Conservation (phyloP, 164 flowering plant genomes). For the Pachysandra terminalis region DNA sequence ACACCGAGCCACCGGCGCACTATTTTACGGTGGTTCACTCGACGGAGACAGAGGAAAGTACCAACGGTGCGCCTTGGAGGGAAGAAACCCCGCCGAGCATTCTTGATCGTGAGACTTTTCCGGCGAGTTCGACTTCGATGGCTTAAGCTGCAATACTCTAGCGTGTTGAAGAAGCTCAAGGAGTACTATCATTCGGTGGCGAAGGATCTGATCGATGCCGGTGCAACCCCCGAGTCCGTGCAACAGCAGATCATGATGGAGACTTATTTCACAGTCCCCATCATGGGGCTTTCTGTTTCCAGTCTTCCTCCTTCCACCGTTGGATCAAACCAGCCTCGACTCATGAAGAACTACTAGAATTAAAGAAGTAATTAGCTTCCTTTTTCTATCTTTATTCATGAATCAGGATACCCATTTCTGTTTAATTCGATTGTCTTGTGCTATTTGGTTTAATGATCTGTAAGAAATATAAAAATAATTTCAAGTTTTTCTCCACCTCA, state of each 20-base stretch:
- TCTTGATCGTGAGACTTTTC: slow-evolving; percentile 16
- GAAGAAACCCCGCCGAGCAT: slow-evolving; percentile 44
- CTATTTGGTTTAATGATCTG: no score
- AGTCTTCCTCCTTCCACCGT: background rate
- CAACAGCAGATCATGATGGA: slow-evolving; percentile 41
- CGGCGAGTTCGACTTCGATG: slow-evolving; percentile 26
- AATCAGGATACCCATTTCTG: no score
- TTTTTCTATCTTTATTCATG: no score
- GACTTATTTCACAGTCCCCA: slow-evolving; percentile 37
- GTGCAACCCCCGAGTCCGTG: slow-evolving; percentile 33
- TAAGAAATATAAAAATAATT: no score
- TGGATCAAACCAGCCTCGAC: no score
- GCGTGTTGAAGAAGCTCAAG: slow-evolving; percentile 50
- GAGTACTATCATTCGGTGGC: slow-evolving; percentile 31
- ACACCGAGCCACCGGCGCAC: slow-evolving; percentile 7
- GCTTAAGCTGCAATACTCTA: no score
- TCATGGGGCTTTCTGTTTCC: slow-evolving; percentile 30
- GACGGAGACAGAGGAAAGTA: slow-evolving; percentile 26
- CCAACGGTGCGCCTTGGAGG: no score
- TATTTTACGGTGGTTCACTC: slow-evolving; percentile 14
- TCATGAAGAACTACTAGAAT: no score
- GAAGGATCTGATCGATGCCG: slow-evolving; percentile 42
- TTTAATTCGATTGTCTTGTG: no score
- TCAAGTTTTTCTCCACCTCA: no score
- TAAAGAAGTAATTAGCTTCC: no score